Evolutionary conservation across 1,284 basidiomycete species (phyloP).

Genomic region (Ustilago hordei): DNA sequence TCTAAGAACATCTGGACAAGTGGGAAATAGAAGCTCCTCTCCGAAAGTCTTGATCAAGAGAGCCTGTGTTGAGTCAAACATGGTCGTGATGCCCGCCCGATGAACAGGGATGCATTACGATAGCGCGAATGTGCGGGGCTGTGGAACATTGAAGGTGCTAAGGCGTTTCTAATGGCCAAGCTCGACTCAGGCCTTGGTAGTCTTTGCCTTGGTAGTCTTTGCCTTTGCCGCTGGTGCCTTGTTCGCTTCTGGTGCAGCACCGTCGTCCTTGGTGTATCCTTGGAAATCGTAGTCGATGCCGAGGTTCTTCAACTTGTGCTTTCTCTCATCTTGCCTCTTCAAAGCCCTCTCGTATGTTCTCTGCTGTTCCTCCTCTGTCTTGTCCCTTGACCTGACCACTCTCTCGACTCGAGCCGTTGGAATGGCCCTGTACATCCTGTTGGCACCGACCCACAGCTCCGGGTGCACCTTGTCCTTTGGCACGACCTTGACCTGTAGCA

Average conservation of each 20-base stretch:
- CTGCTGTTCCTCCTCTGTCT: slow-evolving; percentile 80
- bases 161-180: neutral
- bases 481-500: slow-evolving; percentile 82
- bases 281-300: slow-evolving; percentile 93
- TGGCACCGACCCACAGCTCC: slow-evolving; percentile 95
- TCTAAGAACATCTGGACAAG: neutral
- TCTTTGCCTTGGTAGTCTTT: slow-evolving; percentile 17
- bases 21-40: too few species aligned
- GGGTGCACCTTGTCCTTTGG: slow-evolving; percentile 90
- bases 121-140: neutral
- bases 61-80: neutral
- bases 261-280: slow-evolving; percentile 69
- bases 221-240: slow-evolving; percentile 11
- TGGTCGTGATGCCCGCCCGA: neutral
- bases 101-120: slow-evolving; percentile 14
- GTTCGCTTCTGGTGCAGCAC: slow-evolving; percentile 3
- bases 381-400: slow-evolving; percentile 79
- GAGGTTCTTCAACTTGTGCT: slow-evolving; percentile 80
- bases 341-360: slow-evolving; percentile 80
- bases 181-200: slow-evolving; percentile 17
- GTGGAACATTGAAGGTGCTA: neutral
- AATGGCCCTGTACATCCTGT: slow-evolving; percentile 85
- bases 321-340: slow-evolving; percentile 81
- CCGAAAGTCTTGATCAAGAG: neutral
- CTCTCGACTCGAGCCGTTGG: slow-evolving; percentile 79